Evolutionary conservation across 371 early-diverging fungal species (phyloP).

Genomic region (Mucor piriformis): DNA sequence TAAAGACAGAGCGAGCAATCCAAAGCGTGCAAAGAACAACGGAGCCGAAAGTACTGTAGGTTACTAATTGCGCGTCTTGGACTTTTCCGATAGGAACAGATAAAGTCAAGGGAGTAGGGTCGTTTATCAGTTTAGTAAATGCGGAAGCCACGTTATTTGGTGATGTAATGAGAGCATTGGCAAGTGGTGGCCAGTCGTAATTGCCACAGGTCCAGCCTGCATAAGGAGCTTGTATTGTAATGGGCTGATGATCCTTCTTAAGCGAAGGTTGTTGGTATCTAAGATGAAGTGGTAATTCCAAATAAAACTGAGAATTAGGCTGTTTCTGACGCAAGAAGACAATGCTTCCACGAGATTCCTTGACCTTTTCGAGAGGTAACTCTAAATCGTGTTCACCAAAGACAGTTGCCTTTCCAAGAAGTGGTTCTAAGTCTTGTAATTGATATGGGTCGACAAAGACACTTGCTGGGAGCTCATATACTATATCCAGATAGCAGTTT

Average conservation of each 20-base stretch:
- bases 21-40: slow-evolving; percentile 38
- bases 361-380: slow-evolving; percentile 44
- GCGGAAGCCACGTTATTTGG: background rate
- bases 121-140: slow-evolving; percentile 8
- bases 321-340: slow-evolving; percentile 35
- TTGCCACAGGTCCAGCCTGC: slow-evolving; percentile 47
- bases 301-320: background rate
- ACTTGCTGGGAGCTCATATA: slow-evolving; percentile 47
- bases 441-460: slow-evolving; percentile 55
- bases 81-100: slow-evolving; percentile 44
- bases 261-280: slow-evolving; percentile 48
- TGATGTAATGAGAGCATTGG: slow-evolving; percentile 15
- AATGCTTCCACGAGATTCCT: slow-evolving; percentile 40
- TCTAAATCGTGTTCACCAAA: slow-evolving; percentile 53
- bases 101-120: slow-evolving; percentile 12
- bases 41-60: slow-evolving; percentile 30
- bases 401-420: slow-evolving; percentile 22
- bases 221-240: slow-evolving; percentile 31
- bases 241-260: slow-evolving; percentile 21
- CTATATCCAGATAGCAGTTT: slow-evolving; percentile 34
- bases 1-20: slow-evolving; percentile 29
- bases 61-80: slow-evolving; percentile 31
- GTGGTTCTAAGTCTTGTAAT: slow-evolving; percentile 20
- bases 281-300: slow-evolving; percentile 49
- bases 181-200: slow-evolving; percentile 12